phyloP scores from a whole-genome alignment of 202 grass and related monocot species.

The Miscanthus sacchariflorus region DNA sequence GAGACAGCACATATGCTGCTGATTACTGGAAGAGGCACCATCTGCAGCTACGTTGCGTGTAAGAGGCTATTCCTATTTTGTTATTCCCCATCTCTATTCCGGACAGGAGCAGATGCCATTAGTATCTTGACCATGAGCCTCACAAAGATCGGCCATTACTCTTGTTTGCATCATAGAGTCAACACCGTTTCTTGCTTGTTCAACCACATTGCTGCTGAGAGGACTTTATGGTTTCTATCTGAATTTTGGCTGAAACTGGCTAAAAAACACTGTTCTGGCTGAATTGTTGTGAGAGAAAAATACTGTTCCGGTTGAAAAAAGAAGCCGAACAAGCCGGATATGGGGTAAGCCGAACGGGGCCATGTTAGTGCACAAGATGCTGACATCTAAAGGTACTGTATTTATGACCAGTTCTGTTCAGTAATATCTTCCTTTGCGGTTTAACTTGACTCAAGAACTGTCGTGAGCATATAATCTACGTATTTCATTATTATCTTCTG shows the following conservation, averaged over 20 bases:
- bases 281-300: no score
- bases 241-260: no score
- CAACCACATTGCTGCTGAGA: not conserved
- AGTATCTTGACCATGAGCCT: conserved; percentile 1
- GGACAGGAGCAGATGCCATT: not conserved
- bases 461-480: not conserved
- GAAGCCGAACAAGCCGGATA: no score
- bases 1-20: not conserved
- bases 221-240: not conserved
- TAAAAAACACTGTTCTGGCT: no score
- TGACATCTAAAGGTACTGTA: not conserved
- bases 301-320: no score
- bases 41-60: not conserved
- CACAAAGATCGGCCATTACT: not conserved
- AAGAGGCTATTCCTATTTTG: not conserved
- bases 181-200: conserved; percentile 1
- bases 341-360: no score
- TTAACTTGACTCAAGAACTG: not conserved
- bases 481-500: not conserved
- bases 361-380: not conserved
- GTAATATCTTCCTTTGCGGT: not conserved
- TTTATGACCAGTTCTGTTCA: not conserved
- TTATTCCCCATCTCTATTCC: not conserved
- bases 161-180: not conserved
- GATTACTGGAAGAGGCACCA: not conserved